These are phyloP conservation scores for Tetracentron sinense DNA, from an alignment of 164 flowering plant genomes.

Conservation along the genomic window DNA sequence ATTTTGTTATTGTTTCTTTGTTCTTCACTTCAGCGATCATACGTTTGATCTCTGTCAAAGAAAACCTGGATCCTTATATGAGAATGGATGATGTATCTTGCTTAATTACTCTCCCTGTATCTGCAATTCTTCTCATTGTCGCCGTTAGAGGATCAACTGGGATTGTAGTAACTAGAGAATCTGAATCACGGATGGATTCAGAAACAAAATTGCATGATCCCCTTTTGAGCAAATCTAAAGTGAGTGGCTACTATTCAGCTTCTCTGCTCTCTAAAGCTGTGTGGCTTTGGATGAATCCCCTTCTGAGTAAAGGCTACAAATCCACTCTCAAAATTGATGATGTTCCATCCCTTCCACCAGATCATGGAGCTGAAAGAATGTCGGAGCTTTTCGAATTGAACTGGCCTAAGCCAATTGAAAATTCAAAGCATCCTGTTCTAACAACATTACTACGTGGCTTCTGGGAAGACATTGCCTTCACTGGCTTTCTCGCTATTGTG, in stretches of 20 bases:
- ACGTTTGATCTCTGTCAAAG: slow-evolving; percentile 29
- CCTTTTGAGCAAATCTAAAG: slow-evolving; percentile 35
- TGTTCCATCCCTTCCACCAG: slow-evolving; percentile 70
- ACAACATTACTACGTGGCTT: slow-evolving; percentile 74
- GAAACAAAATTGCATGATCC: slow-evolving; percentile 34
- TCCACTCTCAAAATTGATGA: slow-evolving; percentile 63
- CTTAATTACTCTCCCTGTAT: slow-evolving; percentile 39
- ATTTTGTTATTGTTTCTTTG: slow-evolving; percentile 35
- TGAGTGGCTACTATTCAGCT: slow-evolving; percentile 62
- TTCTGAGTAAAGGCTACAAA: slow-evolving; percentile 70
- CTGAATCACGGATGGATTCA: slow-evolving; percentile 17
- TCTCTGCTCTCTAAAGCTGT: slow-evolving; percentile 53
- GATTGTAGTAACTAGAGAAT: slow-evolving; percentile 23
- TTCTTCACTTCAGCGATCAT: slow-evolving; percentile 46
- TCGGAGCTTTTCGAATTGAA: slow-evolving; percentile 55
- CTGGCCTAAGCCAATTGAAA: slow-evolving; percentile 69
- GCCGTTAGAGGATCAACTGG: slow-evolving; percentile 77
- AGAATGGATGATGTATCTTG: slow-evolving; percentile 50
- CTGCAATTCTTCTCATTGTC: slow-evolving; percentile 37
- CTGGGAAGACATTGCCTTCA: slow-evolving; percentile 71
- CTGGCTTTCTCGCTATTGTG: slow-evolving; percentile 63
- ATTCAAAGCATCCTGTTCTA: slow-evolving; percentile 63
- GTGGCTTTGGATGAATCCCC: slow-evolving; percentile 88
- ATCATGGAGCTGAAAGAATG: slow-evolving; percentile 71
- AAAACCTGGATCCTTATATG: slow-evolving; percentile 21